phyloP scores from a whole-genome alignment of 768 basidiomycete species.

The Tulasnella sp. region DNA sequence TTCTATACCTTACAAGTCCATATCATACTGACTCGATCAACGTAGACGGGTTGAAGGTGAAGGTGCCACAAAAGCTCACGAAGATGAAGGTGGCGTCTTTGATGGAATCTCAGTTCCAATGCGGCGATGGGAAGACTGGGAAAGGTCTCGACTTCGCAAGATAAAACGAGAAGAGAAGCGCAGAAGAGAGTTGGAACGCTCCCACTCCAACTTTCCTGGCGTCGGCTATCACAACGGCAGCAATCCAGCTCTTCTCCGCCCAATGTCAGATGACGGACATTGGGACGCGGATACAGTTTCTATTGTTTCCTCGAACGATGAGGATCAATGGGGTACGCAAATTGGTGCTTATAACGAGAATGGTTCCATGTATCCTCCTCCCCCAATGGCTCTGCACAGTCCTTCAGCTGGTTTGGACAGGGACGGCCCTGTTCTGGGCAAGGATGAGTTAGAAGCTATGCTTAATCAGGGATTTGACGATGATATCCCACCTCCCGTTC shows the following conservation, averaged over 20 bases:
- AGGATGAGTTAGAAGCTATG: slow-evolving; percentile 80
- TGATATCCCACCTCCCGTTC: slow-evolving; percentile 32
- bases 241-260: slow-evolving; percentile 27
- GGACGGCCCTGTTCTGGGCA: slow-evolving; percentile 41
- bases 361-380: slow-evolving; percentile 62
- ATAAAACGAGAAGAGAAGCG: slow-evolving; percentile 74
- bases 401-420: slow-evolving; percentile 26
- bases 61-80: slow-evolving; percentile 61
- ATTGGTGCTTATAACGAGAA: slow-evolving; percentile 94
- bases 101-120: slow-evolving; percentile 62
- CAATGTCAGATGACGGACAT: slow-evolving; percentile 41
- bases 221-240: slow-evolving; percentile 27
- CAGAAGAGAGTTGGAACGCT: slow-evolving; percentile 65
- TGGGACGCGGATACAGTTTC: slow-evolving; percentile 58
- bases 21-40: background rate
- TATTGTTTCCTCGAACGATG: slow-evolving; percentile 65
- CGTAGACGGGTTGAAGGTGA: slow-evolving; percentile 90
- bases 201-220: slow-evolving; percentile 43
- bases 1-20: slow-evolving; percentile 17
- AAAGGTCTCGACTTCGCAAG: slow-evolving; percentile 86
- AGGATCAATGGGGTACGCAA: slow-evolving; percentile 91
- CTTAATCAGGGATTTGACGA: slow-evolving; percentile 84
- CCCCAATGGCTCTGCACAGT: slow-evolving; percentile 56
- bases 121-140: slow-evolving; percentile 99
- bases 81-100: slow-evolving; percentile 37